Base-by-base conservation (phyloP, 352 stramenopile genomes). In the Globisporangium nagaii region DNA sequence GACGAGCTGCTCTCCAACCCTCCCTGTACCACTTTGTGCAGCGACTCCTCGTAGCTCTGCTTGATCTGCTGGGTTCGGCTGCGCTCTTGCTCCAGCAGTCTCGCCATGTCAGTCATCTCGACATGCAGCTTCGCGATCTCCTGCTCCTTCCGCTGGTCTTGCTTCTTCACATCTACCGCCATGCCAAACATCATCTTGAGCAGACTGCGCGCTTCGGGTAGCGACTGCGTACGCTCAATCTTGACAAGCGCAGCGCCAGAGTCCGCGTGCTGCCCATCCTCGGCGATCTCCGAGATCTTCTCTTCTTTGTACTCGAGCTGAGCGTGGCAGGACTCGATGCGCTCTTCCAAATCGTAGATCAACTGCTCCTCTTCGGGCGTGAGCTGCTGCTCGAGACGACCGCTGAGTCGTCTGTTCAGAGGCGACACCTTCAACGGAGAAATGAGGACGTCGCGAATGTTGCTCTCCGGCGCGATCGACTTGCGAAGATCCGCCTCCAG, bases 261-360 rank as follows among this genome's bases (percentile, higher is more conserved):
- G 40, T 89, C 81, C 8, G 71, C 52, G 35, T 58, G 47, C 10
- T 65, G 68, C 2, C 66, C 72, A 56, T 82, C 73, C n/a, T 79
- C 71, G 3, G 76, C 62, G 31, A 93, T 90, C 39, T 92, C 83
- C 1, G 81, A 91, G 17, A 95, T 92, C 43, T 88, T 88, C 43
- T 95, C 85, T 65, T 95, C 82, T 61, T 95, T 95, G 66, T 93
- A 95, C 57, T 95, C 83, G 15, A 95, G 60, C 47, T 93, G 77
- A 1, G 81, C 83, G 63, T 95, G 85, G 37, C 83, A 93, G 1
- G 76, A 82, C 53, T 95, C 85, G 52, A 95, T 95, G 25, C 80
- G 76, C 36, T 95, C 85, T 57, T 93, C 85, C 43, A 95, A 70
- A 46, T 95, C 85, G 37, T 79, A 87, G 2, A 95, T 63, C 19